phyloP scores from a whole-genome alignment of 306 rosid species.

The Prosopis cineraria region DNA sequence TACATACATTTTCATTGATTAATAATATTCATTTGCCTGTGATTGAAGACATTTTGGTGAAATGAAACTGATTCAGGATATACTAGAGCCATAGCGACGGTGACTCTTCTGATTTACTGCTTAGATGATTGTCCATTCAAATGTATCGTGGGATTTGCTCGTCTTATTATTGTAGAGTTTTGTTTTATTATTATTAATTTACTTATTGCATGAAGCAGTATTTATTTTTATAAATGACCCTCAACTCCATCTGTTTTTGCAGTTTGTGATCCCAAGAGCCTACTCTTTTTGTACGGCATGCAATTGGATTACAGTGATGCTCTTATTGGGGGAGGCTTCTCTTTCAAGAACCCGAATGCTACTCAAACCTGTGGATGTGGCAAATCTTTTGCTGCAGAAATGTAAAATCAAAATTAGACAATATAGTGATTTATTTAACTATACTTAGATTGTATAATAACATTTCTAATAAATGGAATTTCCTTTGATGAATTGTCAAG shows the following conservation, averaged over 20 bases:
- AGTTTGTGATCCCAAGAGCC: constrained; percentile 98
- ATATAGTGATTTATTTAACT: constrained; percentile 26
- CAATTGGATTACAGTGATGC: constrained; percentile 97
- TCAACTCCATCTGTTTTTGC: constrained; percentile 34
- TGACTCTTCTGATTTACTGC: background rate
- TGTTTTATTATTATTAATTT: background rate
- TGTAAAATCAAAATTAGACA: constrained; percentile 49
- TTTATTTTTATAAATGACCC: background rate
- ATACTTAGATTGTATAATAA: constrained; percentile 26
- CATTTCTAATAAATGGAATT: constrained; percentile 21
- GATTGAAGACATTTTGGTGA: background rate
- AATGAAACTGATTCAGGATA: background rate
- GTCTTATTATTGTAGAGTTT: background rate
- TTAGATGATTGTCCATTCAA: background rate
- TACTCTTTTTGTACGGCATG: constrained; percentile 90
- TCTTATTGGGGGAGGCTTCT: constrained; percentile 94
- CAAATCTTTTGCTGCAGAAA: constrained; percentile 89
- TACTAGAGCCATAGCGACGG: background rate
- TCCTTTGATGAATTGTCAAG: constrained; percentile 8
- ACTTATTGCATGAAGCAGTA: background rate
- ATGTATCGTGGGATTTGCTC: background rate
- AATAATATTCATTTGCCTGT: background rate
- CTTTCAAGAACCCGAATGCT: constrained; percentile 96
- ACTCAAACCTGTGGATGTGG: constrained; percentile 98
- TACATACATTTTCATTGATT: background rate